Base-by-base conservation (phyloP, 2,329 filamentous ascomycete species). In the Colletotrichum liaoningense region DNA sequence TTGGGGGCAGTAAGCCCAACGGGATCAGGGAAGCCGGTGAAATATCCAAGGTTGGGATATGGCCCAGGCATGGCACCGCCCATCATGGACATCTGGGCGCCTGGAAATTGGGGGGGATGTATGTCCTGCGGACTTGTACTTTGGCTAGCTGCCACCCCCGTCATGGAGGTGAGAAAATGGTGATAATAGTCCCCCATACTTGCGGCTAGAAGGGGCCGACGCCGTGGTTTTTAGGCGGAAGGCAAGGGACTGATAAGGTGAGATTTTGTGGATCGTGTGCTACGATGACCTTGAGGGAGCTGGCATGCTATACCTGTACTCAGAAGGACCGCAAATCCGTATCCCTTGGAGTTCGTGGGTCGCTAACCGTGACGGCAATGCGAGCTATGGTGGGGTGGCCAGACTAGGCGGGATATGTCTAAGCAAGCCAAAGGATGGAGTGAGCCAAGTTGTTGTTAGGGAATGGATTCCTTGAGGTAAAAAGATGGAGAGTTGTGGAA, bases 131-230 rank as follows among this genome's bases (percentile, higher is more conserved):
- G 80, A 55, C 80, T 85, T 19, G 79, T 78, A 68, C 77, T 79
- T 60, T 83, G 80, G 73, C 83, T 83, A 58, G 82, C 80, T 56
- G 77, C 83, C 64, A 82, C 81, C 67, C 85, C 87, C 71, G 86
- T 83, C 84, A 88, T 86, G 42, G 87, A 87, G 76, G 87, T 84
- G 68, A 90, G 82, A 77, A 90, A 89, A 75, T 87, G 85, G 63
- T 88, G 86, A 76, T 90, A 90, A 78, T 88, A 89, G 75, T 89
- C 88, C 78, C 86, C 86, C 89, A 91, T 91, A 70, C 75, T 76
- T 55, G 46, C 56, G 59, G 22, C 60, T 56, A 33, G 30, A 26
- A 28, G 19, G 35, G 60, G 58, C 54, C 62, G 56, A 52, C 55
- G 54, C 38, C 24, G 42, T 42, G 56, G 5, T 49, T 46, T 65